These are phyloP conservation scores for Zizania latifolia DNA, from an alignment of 176 grass and related monocot genomes.

Conservation along the genomic window DNA sequence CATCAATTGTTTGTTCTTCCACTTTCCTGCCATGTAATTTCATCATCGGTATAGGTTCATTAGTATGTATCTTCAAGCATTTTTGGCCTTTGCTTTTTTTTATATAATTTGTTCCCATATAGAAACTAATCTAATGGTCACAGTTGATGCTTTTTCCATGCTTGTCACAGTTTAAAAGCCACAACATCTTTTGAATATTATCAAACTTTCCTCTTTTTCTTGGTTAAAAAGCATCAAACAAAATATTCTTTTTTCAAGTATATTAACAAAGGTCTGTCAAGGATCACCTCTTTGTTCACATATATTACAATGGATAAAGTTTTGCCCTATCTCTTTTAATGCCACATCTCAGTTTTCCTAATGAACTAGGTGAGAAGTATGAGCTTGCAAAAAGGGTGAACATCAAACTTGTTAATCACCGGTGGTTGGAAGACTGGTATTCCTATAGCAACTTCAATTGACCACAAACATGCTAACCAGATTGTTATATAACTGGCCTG, in stretches of 20 bases:
- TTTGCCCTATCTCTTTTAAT: slow-evolving; percentile 5
- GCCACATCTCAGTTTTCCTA: slow-evolving; percentile 14
- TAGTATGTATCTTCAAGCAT: neutral
- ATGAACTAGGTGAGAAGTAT: slow-evolving; percentile 70
- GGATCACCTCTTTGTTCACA: neutral
- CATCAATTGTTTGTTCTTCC: no score
- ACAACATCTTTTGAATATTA: neutral
- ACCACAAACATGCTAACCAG: neutral
- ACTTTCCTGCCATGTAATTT: no score
- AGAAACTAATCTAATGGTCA: neutral
- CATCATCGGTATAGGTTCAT: neutral
- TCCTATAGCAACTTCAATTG: slow-evolving; percentile 10
- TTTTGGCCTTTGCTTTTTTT: neutral
- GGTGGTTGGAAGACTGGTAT: slow-evolving; percentile 91
- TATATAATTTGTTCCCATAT: slow-evolving; percentile 1
- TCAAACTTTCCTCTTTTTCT: neutral
- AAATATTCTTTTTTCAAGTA: neutral
- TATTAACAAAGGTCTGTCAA: neutral
- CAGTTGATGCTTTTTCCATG: neutral
- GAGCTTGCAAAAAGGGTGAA: slow-evolving; percentile 69
- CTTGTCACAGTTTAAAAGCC: neutral
- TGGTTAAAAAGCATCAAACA: neutral
- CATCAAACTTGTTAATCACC: slow-evolving; percentile 79
- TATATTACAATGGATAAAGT: slow-evolving; percentile 3
- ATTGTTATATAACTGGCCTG: neutral